Conservation (phyloP, 1,139 yeast species). For the Saccharomyces uvarum region DNA sequence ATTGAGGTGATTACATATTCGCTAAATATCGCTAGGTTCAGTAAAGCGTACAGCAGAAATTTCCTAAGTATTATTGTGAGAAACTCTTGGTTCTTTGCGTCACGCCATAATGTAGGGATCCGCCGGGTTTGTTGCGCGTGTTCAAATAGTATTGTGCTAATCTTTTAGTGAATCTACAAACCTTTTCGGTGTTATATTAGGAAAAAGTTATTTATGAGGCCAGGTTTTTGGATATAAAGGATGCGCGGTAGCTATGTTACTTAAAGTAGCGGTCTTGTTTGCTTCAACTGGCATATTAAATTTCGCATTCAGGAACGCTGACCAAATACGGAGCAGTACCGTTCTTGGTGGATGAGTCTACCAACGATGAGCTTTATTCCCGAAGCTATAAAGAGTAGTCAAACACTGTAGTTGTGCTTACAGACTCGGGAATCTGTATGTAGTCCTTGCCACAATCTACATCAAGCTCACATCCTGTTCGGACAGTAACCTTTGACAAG, state of each 20-base stretch:
- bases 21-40: neutral
- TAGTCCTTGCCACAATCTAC: neutral
- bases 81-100: neutral
- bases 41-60: neutral
- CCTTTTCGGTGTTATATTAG: too few species aligned
- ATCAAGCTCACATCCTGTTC: neutral
- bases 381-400: neutral
- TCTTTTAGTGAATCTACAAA: too few species aligned
- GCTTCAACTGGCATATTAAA: too few species aligned
- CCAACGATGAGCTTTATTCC: neutral
- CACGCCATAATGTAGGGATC: too few species aligned
- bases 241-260: neutral
- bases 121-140: too few species aligned
- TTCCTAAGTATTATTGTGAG: neutral
- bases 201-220: too few species aligned
- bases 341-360: neutral
- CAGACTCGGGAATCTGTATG: neutral
- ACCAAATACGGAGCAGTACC: neutral
- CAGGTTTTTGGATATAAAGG: neutral
- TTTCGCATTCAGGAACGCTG: too few species aligned
- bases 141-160: too few species aligned
- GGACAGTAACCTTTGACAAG: slow-evolving; percentile 4
- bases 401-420: neutral
- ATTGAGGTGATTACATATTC: neutral
- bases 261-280: neutral